Evolutionary conservation across 768 basidiomycete genomes (phyloP).

Genomic region (Suillus bovinus): DNA sequence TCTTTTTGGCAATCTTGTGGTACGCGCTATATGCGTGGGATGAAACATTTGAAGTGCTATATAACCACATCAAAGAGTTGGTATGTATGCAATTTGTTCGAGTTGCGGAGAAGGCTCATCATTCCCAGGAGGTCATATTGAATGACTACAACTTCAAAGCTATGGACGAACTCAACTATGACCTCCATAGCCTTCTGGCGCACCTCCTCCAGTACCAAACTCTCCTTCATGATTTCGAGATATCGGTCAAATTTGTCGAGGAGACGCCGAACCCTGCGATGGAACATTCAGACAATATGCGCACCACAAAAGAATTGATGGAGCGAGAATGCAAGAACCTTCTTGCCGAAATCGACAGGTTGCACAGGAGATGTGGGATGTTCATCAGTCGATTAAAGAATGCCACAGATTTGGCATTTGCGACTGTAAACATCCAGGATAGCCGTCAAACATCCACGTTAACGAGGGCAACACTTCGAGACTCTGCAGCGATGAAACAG

Average conservation of each 20-base stretch:
- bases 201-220: conserved; percentile 51
- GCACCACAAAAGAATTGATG: conserved; percentile 12
- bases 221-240: conserved; percentile 49
- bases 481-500: conserved; percentile 42
- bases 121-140: conserved; percentile 14
- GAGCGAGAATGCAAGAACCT: conserved; percentile 21
- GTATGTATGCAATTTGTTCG: conserved; percentile 33
- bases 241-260: conserved; percentile 44
- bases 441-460: conserved; percentile 45
- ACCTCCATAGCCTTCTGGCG: conserved; percentile 52
- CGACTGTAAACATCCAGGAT: conserved; percentile 60
- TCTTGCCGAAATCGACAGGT: conserved; percentile 46
- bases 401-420: conserved; percentile 46
- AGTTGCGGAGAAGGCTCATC: not conserved
- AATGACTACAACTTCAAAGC: conserved; percentile 44
- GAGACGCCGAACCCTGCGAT: conserved; percentile 46
- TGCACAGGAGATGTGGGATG: conserved; percentile 28
- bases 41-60: conserved; percentile 47
- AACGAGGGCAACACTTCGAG: conserved; percentile 44
- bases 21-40: conserved; percentile 57
- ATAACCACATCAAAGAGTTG: conserved; percentile 47
- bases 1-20: conserved; percentile 50
- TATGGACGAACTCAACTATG: conserved; percentile 46
- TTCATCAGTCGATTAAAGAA: conserved; percentile 32
- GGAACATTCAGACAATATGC: conserved; percentile 16